These are phyloP conservation scores for Pythium brassicae DNA, from an alignment of 352 stramenopile species.

Conservation along the genomic window DNA sequence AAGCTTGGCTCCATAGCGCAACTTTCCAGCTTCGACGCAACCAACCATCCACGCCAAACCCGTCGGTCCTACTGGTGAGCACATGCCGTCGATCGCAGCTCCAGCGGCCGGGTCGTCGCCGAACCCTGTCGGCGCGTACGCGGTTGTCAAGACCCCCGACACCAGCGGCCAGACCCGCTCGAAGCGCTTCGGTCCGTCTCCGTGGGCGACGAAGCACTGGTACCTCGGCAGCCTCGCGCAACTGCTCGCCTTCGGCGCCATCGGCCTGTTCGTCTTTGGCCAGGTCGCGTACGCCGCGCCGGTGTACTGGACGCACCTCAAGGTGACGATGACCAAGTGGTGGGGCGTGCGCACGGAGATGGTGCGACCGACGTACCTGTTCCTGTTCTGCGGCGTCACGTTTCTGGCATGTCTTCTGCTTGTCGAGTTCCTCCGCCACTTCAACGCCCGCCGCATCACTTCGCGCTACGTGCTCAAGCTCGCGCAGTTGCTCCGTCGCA, in stretches of 20 bases:
- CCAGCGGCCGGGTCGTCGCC: constrained; percentile 2
- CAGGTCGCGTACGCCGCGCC: constrained; percentile 19
- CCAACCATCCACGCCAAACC: not conserved
- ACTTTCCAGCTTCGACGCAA: not conserved
- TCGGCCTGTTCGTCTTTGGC: constrained; percentile 17
- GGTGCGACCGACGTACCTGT: constrained; percentile 47
- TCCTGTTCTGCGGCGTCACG: constrained; percentile 35
- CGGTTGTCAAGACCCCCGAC: constrained; percentile 7
- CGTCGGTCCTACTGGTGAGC: no score
- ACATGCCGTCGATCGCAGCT: constrained; percentile 1
- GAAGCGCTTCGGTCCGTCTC: not conserved
- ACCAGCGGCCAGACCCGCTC: not conserved
- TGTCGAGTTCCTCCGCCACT: constrained; percentile 30
- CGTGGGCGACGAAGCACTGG: not conserved
- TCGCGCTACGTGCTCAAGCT: constrained; percentile 25
- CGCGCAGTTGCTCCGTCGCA: constrained; percentile 35
- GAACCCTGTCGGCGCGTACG: not conserved
- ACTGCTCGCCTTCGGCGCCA: constrained; percentile 6
- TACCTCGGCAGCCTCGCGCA: not conserved
- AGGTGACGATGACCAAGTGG: constrained; percentile 11
- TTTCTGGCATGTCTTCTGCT: constrained; percentile 32
- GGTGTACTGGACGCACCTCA: constrained; percentile 18
- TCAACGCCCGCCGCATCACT: constrained; percentile 31
- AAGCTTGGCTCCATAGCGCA: no score
- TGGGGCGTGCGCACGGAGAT: constrained; percentile 30